Percentiles rank a stretch among this genome's conserved stretches.
phyloP scores from a whole-genome alignment of 106 monocot species.

The Allium cepa region DNA sequence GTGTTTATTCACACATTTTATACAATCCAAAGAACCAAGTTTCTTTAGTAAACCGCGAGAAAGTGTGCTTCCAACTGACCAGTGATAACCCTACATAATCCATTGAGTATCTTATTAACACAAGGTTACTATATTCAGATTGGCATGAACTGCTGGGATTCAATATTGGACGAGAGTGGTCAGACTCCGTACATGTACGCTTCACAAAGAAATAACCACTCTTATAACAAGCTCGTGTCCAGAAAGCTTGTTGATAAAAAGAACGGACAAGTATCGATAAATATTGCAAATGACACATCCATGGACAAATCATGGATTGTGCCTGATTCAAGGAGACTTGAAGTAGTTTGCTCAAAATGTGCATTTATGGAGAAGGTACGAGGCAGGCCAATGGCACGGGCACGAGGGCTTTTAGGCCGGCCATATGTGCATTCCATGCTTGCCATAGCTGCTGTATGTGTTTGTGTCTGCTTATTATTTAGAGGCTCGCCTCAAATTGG shows the following conservation, averaged over 20 bases:
- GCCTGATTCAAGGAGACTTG: slow-evolving; percentile 7
- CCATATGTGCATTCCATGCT: slow-evolving; percentile 62
- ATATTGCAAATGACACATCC: slow-evolving; percentile 6
- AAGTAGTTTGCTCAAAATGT: slow-evolving; percentile 33
- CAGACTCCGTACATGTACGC: slow-evolving; percentile 19
- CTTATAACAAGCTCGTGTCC: slow-evolving; percentile 37
- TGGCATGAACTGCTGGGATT: slow-evolving; percentile 21
- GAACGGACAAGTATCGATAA: slow-evolving; percentile 15
- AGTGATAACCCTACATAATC: too few species aligned
- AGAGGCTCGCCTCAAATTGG: slow-evolving; percentile 45
- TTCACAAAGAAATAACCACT: slow-evolving; percentile 26
- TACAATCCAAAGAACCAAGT: too few species aligned
- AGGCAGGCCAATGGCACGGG: slow-evolving; percentile 4
- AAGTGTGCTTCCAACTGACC: too few species aligned
- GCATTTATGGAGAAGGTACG: slow-evolving; percentile 15
- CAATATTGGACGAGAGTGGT: slow-evolving; percentile 12
- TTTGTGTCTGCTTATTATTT: slow-evolving; percentile 74
- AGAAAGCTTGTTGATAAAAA: slow-evolving; percentile 17
- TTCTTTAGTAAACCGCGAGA: too few species aligned
- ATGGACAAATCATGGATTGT: slow-evolving; percentile 11
- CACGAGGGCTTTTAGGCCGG: slow-evolving; percentile 36
- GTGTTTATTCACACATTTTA: too few species aligned
- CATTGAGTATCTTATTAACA: too few species aligned
- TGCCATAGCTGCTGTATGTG: slow-evolving; percentile 79
- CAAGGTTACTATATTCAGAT: slow-evolving; percentile 5